Evolutionary conservation across 1,139 yeast genomes (phyloP).

Genomic region (Suhomyces bolitotheri): DNA sequence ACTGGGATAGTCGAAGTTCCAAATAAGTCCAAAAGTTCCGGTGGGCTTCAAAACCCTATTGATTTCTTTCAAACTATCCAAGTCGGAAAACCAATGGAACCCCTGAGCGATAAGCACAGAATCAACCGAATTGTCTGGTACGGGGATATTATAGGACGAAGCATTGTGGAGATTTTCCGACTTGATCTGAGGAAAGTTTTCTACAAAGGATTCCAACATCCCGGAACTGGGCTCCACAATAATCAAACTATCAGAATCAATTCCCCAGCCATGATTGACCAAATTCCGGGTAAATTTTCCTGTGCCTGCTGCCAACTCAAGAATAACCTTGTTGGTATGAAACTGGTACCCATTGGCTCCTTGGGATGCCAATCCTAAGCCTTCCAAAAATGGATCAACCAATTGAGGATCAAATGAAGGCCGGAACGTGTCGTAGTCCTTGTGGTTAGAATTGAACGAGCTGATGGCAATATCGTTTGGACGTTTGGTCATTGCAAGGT

Average conservation of each 20-base stretch:
- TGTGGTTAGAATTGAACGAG: constrained; percentile 57
- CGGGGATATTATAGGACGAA: constrained; percentile 52
- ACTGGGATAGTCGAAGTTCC: constrained; percentile 57
- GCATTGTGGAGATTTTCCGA: constrained; percentile 31
- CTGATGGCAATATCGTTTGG: constrained; percentile 39
- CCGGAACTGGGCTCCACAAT: constrained; percentile 64
- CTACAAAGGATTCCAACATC: constrained; percentile 51
- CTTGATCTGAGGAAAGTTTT: constrained; percentile 49
- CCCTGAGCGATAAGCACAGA: constrained; percentile 64
- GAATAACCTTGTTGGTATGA: constrained; percentile 30
- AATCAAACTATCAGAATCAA: constrained; percentile 28
- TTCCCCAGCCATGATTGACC: constrained; percentile 40
- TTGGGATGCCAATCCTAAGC: constrained; percentile 30
- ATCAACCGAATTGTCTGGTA: constrained; percentile 47
- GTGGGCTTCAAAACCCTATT: constrained; percentile 49
- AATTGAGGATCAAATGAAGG: constrained; percentile 53
- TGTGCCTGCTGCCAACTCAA: constrained; percentile 67
- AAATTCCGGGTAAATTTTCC: constrained; percentile 62
- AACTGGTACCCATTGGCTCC: constrained; percentile 15
- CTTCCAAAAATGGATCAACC: constrained; percentile 47
- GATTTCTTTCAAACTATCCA: constrained; percentile 50
- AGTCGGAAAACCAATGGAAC: constrained; percentile 67
- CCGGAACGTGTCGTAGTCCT: constrained; percentile 54
- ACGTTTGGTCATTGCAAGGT: constrained; percentile 10
- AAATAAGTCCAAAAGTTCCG: constrained; percentile 56